A percentile compares a stretch with the other conserved stretches of the same genome.
These are phyloP conservation scores for Yamadazyma sp. DNA, from an alignment of 1,139 yeast genomes.

Conservation along the genomic window DNA sequence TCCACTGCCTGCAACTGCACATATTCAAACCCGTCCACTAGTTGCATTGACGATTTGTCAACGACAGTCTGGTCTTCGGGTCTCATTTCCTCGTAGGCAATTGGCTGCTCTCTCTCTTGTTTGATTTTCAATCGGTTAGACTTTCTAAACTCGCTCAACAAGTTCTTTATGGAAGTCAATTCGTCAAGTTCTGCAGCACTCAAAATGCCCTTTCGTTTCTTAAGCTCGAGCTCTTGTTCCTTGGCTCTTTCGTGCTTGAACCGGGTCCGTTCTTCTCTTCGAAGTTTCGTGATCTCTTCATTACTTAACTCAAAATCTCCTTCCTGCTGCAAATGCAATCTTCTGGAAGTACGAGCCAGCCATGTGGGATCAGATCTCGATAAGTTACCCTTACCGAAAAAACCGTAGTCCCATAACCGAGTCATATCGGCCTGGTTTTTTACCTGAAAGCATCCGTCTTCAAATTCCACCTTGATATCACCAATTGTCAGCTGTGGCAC, in stretches of 20 bases:
- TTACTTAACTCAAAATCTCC: conserved; percentile 40
- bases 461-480: conserved; percentile 24
- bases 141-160: conserved; percentile 23
- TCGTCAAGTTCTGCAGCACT: conserved; percentile 24
- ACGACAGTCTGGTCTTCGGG: conserved; percentile 39
- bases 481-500: conserved; percentile 27
- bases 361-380: conserved; percentile 94
- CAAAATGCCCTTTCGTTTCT: conserved; percentile 25
- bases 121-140: conserved; percentile 14
- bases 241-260: conserved; percentile 60
- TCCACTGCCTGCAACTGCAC: conserved; percentile 79
- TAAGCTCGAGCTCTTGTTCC: conserved; percentile 36
- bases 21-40: conserved; percentile 51
- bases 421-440: conserved; percentile 47
- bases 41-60: conserved; percentile 26
- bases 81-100: conserved; percentile 19
- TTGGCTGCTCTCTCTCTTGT: conserved; percentile 13
- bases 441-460: conserved; percentile 46
- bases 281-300: conserved; percentile 73
- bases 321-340: conserved; percentile 43
- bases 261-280: conserved; percentile 71
- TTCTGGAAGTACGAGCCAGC: conserved; percentile 57
- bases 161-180: conserved; percentile 27
- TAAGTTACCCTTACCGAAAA: conserved; percentile 88
- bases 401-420: conserved; percentile 81